Evolutionary conservation across 2,329 filamentous ascomycete genomes (phyloP), one percentile per base, ranked within the genome.

Genomic region (Gnomoniopsis sp.): DNA sequence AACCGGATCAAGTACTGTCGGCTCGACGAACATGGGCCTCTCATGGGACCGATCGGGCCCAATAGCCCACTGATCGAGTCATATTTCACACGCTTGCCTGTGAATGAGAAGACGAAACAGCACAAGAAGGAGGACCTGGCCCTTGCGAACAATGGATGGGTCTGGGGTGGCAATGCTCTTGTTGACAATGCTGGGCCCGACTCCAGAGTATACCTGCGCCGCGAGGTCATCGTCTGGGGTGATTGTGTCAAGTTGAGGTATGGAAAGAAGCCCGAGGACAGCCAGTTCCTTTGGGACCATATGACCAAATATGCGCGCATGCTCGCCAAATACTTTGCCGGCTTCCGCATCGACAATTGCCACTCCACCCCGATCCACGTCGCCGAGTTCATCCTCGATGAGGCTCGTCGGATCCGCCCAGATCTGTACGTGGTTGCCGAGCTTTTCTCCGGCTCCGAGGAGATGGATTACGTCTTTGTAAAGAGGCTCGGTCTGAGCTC

Each of bases 161-260:
- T 99, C 10, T 99, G 95, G 95, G 93, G 91, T 59, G 93, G 93
- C 6, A 96, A 98, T 74, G 93, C 95, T 1, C 83, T 98, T 74
- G 83, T 91, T 47, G 95, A 99, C 75, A 95, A 98, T 68, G 95
- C 95, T 33, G 96, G 96, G 0, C 89, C 92, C 0, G 80, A 90
- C 49, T 96, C 93, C 10, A 87, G 88, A 57, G 92, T 93, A n/a
- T 99, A 99, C 69, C 82, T 99, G n/a, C 86, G 91, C 54, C 86
- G 95, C 65, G 92, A 99, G 73, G 91, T 99, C 61, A 98, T 99
- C 65, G 90, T 97, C 33, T 99, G 95, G 95, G 93, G 93, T 15
- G 95, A 99, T 71, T 99, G 96, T 71, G 95, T 98, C 63, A 99
- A 99, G 78, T 82, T 99, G 55, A 88, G 95, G 19, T 99, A 98